Conservation (phyloP, 345 rosid genomes). For the Rhodamnia rubescens region DNA sequence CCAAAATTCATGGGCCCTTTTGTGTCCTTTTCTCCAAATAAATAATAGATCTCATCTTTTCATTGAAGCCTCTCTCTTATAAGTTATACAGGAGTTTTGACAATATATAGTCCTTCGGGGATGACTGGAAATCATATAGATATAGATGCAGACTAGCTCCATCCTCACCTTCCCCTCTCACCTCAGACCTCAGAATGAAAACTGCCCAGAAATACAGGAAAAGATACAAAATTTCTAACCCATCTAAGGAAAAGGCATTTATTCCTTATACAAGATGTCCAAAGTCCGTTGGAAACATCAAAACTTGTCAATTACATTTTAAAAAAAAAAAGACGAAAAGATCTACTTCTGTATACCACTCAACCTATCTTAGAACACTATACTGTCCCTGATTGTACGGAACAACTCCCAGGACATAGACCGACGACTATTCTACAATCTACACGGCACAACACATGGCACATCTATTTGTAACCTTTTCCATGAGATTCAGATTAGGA, state of each 20-base stretch:
- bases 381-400: background rate
- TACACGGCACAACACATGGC: background rate
- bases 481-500: conserved; percentile 23
- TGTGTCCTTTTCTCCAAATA: too few relatives aligned
- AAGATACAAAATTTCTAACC: too few relatives aligned
- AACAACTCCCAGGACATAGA: background rate
- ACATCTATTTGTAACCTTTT: background rate
- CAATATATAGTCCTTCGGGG: background rate
- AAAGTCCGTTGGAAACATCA: background rate
- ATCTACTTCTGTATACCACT: background rate
- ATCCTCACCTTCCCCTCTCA: too few relatives aligned
- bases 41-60: background rate
- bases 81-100: background rate
- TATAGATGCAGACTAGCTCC: too few relatives aligned
- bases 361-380: background rate
- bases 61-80: background rate
- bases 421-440: background rate
- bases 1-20: too few relatives aligned
- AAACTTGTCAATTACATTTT: background rate
- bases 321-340: too few relatives aligned
- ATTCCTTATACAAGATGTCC: background rate
- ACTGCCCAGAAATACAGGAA: too few relatives aligned
- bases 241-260: background rate
- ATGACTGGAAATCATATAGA: too few relatives aligned
- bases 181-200: too few relatives aligned